A percentile compares a stretch with the other conserved stretches of the same genome.
phyloP scores from a whole-genome alignment of 768 basidiomycete genomes.

The Candolleomyces eurysporus region DNA sequence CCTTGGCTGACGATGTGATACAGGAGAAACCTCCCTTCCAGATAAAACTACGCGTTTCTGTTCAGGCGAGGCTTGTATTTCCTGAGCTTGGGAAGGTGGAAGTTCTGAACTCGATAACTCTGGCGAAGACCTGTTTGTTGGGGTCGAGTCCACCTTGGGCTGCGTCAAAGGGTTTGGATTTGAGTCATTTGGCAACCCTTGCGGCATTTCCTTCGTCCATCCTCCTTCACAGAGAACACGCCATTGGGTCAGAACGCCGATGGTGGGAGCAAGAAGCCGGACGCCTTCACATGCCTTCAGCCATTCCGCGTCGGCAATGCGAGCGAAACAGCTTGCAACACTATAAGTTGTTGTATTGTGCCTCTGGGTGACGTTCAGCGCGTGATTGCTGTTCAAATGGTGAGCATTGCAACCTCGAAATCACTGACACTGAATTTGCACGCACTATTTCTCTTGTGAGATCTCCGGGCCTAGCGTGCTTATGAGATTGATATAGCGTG shows the following conservation, averaged over 20 bases:
- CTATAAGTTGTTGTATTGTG: conserved; percentile 57
- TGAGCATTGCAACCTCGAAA: background rate
- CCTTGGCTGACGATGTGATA: background rate
- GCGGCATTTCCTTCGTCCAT: conserved; percentile 56
- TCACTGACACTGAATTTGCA: conserved; percentile 3
- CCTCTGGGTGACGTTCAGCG: conserved; percentile 57
- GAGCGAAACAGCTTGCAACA: conserved; percentile 62
- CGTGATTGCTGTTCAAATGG: conserved; percentile 55
- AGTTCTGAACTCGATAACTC: background rate
- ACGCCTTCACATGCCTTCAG: conserved; percentile 68
- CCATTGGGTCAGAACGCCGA: conserved; percentile 75
- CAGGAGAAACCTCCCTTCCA: background rate
- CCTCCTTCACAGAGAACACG: conserved; percentile 72
- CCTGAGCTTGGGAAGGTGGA: background rate
- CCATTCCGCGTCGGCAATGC: conserved; percentile 83
- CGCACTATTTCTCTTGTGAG: conserved; percentile 78
- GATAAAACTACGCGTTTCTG: background rate
- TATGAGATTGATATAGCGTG: conserved; percentile 72
- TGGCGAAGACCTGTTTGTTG: background rate
- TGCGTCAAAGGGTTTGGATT: conserved; percentile 10
- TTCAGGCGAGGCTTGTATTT: background rate
- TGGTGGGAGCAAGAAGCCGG: conserved; percentile 59
- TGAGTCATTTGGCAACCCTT: conserved; percentile 28
- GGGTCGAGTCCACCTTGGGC: background rate
- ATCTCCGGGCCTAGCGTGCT: conserved; percentile 74